Percentiles rank a stretch among this genome's conserved stretches.
These are phyloP conservation scores for Microglena sp. DNA, from an alignment of 139 green algal species.

Conservation along the genomic window DNA sequence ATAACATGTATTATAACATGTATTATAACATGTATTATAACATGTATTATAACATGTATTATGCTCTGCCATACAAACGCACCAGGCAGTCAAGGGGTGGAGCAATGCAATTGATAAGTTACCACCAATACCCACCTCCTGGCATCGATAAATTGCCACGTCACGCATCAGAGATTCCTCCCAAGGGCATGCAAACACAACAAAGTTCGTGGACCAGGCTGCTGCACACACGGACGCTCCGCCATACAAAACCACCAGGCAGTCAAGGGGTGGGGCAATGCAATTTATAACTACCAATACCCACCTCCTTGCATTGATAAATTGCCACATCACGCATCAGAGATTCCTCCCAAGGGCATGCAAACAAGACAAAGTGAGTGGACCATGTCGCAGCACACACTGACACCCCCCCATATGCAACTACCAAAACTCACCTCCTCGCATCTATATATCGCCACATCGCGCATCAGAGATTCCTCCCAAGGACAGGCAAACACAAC, in stretches of 20 bases:
- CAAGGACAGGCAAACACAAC: slow-evolving; percentile 33
- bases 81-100: too few relatives aligned
- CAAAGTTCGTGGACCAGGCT: slow-evolving; percentile 20
- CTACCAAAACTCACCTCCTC: slow-evolving; percentile 8
- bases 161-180: slow-evolving; percentile 14
- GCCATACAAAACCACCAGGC: too few relatives aligned
- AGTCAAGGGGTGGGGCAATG: too few relatives aligned
- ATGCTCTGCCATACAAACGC: too few relatives aligned
- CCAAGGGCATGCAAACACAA: slow-evolving; percentile 33
- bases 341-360: slow-evolving; percentile 29
- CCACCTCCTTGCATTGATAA: slow-evolving; percentile 18
- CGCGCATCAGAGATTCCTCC: slow-evolving; percentile 16
- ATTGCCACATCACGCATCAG: slow-evolving; percentile 5
- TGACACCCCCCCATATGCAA: slow-evolving; percentile 4
- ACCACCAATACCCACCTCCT: slow-evolving; percentile 8
- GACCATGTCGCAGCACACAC: slow-evolving; percentile 19
- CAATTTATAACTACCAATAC: neutral
- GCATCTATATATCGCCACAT: slow-evolving; percentile 16
- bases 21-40: too few relatives aligned
- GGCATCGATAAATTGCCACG: slow-evolving; percentile 16
- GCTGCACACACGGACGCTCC: slow-evolving; percentile 15
- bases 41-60: too few relatives aligned
- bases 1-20: too few relatives aligned
- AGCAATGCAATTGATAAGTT: too few relatives aligned
- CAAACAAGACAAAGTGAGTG: slow-evolving; percentile 26